These are phyloP conservation scores for Cladosporium austrohemisphaericum DNA, from an alignment of 2,329 filamentous ascomycete genomes.

Conservation along the genomic window DNA sequence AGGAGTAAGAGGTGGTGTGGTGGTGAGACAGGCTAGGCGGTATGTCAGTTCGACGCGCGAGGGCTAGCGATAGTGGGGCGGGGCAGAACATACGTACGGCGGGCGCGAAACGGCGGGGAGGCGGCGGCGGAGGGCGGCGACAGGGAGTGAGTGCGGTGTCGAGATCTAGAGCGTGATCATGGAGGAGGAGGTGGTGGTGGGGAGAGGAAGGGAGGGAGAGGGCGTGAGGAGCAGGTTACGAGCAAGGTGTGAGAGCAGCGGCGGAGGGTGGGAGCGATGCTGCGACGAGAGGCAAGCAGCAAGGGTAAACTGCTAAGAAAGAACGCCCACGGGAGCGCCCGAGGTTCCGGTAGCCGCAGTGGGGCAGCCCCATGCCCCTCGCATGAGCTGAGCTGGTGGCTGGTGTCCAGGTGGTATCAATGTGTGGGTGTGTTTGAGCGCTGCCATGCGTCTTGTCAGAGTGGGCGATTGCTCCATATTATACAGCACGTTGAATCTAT, in stretches of 20 bases:
- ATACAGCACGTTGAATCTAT: too few species aligned
- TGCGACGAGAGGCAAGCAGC: too few species aligned
- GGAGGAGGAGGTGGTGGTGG: neutral
- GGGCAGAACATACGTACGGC: too few species aligned
- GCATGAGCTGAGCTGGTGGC: too few species aligned
- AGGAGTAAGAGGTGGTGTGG: neutral
- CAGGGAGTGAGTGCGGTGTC: neutral
- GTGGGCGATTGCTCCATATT: too few species aligned
- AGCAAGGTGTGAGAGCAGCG: neutral
- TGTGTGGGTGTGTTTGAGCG: too few species aligned
- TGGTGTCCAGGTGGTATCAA: too few species aligned
- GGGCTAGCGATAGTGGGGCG: conserved; percentile 13
- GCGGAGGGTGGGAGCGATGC: conserved; percentile 4
- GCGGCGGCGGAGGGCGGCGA: conserved; percentile 6
- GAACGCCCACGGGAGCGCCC: too few species aligned
- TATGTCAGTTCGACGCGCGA: conserved; percentile 10
- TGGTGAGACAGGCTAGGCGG: conserved; percentile 8
- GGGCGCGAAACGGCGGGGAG: conserved; percentile 1
- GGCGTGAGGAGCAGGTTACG: neutral
- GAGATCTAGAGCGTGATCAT: neutral
- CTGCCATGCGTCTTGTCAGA: too few species aligned
- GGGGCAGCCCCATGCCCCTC: too few species aligned
- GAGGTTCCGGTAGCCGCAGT: too few species aligned
- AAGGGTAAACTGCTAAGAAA: too few species aligned
- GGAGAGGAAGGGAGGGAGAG: neutral